These are phyloP conservation scores for Dryas alaskensis DNA, from an alignment of 306 rosid species.

Conservation along the genomic window DNA sequence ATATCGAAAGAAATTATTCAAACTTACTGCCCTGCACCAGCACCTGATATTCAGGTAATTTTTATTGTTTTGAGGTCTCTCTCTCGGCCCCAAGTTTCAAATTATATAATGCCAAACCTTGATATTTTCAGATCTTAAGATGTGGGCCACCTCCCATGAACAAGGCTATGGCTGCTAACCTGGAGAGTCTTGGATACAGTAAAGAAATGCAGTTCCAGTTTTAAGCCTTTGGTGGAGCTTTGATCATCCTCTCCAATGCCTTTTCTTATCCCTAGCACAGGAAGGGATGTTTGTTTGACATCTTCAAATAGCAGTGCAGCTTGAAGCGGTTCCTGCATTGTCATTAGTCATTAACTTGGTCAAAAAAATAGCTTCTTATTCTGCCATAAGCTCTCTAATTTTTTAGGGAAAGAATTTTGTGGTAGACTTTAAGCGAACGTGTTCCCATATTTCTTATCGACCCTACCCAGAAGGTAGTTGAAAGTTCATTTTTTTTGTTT, in stretches of 20 bases:
- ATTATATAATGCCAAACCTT: neutral
- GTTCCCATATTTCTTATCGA: too few species aligned
- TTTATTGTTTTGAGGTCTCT: neutral
- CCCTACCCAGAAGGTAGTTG: too few species aligned
- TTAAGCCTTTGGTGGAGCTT: slow-evolving; percentile 23
- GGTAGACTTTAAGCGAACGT: too few species aligned
- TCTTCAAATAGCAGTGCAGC: too few species aligned
- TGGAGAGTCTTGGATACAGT: slow-evolving; percentile 38
- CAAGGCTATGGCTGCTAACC: slow-evolving; percentile 49
- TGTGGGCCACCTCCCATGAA: slow-evolving; percentile 63
- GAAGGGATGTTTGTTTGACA: neutral
- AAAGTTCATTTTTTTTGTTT: too few species aligned
- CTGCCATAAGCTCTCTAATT: neutral
- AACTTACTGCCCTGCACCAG: slow-evolving; percentile 46
- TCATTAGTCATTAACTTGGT: neutral
- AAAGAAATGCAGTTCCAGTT: slow-evolving; percentile 49
- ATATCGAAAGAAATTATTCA: slow-evolving; percentile 49
- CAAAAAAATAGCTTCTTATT: neutral
- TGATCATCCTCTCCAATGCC: neutral
- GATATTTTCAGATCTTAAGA: slow-evolving; percentile 35
- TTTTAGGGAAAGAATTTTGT: too few species aligned
- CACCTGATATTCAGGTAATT: slow-evolving; percentile 44
- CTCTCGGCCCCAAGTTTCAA: too few species aligned
- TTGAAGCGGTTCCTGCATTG: neutral
- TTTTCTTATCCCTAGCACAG: neutral